Conservation (phyloP, 2,329 filamentous ascomycete genomes). For the Penicillium paneum region DNA sequence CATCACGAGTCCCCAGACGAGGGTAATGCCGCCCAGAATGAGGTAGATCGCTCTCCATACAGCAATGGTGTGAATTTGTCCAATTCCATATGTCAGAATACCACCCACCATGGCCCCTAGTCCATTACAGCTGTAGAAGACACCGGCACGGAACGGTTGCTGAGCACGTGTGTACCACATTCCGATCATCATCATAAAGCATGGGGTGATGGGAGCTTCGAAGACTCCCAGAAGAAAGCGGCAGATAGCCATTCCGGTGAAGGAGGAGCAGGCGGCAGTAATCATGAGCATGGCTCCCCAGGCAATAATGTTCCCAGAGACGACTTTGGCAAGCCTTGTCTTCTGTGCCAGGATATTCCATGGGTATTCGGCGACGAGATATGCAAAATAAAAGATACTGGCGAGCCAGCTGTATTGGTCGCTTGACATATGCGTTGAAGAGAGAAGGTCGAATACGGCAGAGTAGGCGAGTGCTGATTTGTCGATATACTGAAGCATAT, state of each 20-base stretch:
- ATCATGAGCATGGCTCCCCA: conserved; percentile 48
- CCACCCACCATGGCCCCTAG: conserved; percentile 37
- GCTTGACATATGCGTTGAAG: conserved; percentile 46
- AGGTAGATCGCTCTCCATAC: conserved; percentile 49
- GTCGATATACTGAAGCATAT: conserved; percentile 54
- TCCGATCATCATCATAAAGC: conserved; percentile 51
- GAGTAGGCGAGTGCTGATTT: conserved; percentile 55
- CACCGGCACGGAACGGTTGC: conserved; percentile 48
- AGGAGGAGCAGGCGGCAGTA: conserved; percentile 44
- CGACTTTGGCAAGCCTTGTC: conserved; percentile 22
- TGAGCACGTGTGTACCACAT: conserved; percentile 51
- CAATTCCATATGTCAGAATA: conserved; percentile 36
- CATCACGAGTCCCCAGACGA: conserved; percentile 43
- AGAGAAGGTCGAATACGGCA: conserved; percentile 56
- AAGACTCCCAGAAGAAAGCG: conserved; percentile 49
- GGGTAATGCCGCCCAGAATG: conserved; percentile 45
- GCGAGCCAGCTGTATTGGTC: conserved; percentile 53
- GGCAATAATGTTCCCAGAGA: conserved; percentile 37
- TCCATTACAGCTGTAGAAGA: conserved; percentile 45
- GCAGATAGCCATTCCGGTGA: conserved; percentile 44
- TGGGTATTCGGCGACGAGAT: conserved; percentile 45
- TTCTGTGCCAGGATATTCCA: conserved; percentile 37
- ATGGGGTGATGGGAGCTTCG: conserved; percentile 49
- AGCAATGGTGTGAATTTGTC: conserved; percentile 42
- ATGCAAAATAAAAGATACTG: conserved; percentile 56